These are phyloP conservation scores for Amanita fuliginea DNA, from an alignment of 768 basidiomycete species.

Conservation along the genomic window DNA sequence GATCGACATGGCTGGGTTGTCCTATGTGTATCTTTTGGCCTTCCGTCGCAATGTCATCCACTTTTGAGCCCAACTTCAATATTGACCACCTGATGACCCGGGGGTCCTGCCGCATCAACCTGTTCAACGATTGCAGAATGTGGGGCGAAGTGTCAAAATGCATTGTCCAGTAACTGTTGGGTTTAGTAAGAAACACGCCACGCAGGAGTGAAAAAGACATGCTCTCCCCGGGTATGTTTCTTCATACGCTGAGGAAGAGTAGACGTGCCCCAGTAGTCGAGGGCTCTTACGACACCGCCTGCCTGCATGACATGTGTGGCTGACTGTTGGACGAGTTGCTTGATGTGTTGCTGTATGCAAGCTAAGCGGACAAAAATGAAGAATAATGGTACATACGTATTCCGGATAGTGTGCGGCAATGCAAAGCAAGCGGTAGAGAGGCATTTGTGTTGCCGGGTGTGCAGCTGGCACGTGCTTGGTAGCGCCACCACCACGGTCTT, in stretches of 20 bases:
- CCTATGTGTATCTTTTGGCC: constrained; percentile 32
- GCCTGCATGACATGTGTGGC: constrained; percentile 61
- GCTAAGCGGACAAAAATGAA: not conserved
- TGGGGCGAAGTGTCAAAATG: constrained; percentile 81
- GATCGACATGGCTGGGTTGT: constrained; percentile 9
- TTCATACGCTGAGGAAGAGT: constrained; percentile 69
- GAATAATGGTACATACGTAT: constrained; percentile 43
- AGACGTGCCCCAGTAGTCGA: constrained; percentile 66
- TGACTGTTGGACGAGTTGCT: constrained; percentile 60
- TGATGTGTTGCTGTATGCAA: constrained; percentile 50
- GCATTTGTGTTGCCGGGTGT: constrained; percentile 52
- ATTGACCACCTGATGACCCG: constrained; percentile 77
- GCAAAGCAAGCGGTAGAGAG: constrained; percentile 81
- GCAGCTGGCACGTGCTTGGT: not conserved
- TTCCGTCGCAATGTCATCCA: constrained; percentile 53
- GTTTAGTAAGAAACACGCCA: not conserved
- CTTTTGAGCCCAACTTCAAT: constrained; percentile 63
- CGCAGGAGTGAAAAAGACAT: constrained; percentile 18
- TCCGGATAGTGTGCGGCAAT: constrained; percentile 65
- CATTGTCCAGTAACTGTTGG: constrained; percentile 76
- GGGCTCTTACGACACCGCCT: constrained; percentile 74
- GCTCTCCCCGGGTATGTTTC: constrained; percentile 65
- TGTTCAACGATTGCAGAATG: constrained; percentile 52
- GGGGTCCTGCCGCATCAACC: constrained; percentile 66
- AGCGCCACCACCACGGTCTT: not conserved